These are phyloP conservation scores for Fonsecaea multimorphosa DNA, from an alignment of 2,329 filamentous ascomycete genomes.

Conservation along the genomic window DNA sequence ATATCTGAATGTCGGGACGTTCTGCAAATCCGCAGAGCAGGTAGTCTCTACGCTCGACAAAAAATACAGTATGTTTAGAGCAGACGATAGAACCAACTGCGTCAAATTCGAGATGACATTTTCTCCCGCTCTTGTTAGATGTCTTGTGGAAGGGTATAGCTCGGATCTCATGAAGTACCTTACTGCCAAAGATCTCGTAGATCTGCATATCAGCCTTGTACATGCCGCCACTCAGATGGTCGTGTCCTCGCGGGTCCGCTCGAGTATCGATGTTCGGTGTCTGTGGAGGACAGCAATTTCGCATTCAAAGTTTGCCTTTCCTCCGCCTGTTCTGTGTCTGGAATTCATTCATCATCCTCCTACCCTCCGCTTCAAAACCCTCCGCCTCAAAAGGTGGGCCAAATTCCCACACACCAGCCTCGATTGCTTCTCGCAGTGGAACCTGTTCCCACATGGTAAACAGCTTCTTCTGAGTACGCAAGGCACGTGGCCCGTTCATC, in stretches of 20 bases:
- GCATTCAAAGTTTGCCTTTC: slow-evolving; percentile 13
- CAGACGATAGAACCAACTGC: too few species aligned
- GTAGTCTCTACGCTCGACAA: too few species aligned
- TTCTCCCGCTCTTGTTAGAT: too few species aligned
- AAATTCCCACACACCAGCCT: slow-evolving; percentile 40
- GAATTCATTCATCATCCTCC: slow-evolving; percentile 25
- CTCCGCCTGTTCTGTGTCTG: not conserved
- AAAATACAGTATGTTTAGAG: too few species aligned
- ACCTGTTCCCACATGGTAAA: slow-evolving; percentile 32
- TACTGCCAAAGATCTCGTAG: too few species aligned
- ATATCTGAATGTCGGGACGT: too few species aligned
- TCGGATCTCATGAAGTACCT: too few species aligned
- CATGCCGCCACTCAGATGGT: too few species aligned
- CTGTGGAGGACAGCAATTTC: not conserved
- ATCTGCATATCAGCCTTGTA: too few species aligned
- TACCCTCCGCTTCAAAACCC: slow-evolving; percentile 16
- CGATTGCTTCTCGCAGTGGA: slow-evolving; percentile 35
- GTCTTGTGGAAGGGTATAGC: too few species aligned
- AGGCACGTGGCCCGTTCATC: slow-evolving; percentile 43
- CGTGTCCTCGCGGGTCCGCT: not conserved
- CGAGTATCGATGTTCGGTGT: not conserved
- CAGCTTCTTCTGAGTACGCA: slow-evolving; percentile 45
- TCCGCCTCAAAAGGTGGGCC: slow-evolving; percentile 27
- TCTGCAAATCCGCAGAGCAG: too few species aligned
- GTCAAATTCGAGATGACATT: too few species aligned